Percentiles rank a stretch among this genome's conserved stretches.
Conservation (phyloP, 441 rosid species). For the Arabidopsis hybrid region DNA sequence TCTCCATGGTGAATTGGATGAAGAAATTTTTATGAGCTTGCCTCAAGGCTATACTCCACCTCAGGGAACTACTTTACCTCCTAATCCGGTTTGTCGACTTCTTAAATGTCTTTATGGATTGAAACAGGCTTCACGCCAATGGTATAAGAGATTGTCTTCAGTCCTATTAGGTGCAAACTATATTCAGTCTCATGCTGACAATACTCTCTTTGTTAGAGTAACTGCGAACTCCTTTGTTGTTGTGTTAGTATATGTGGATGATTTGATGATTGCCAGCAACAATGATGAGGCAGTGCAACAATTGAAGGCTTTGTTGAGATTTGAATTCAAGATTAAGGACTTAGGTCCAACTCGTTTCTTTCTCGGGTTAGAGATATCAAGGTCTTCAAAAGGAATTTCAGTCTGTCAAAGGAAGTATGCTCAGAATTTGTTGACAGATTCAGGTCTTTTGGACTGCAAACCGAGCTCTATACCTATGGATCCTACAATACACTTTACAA, state of each 20-base stretch:
- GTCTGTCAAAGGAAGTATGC: not conserved
- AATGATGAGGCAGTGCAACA: not conserved
- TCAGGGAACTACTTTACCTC: not conserved
- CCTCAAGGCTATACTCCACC: not conserved
- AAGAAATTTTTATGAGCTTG: not conserved
- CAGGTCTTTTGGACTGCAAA: accelerated
- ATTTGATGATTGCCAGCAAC: not conserved
- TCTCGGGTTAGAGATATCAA: not conserved
- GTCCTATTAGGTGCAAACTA: not conserved
- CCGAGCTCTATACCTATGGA: not conserved
- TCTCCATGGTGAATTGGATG: not conserved
- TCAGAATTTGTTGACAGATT: not conserved
- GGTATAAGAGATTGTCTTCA: not conserved
- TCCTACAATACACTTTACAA: not conserved
- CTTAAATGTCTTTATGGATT: not conserved
- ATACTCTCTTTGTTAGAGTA: not conserved
- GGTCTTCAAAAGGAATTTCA: not conserved
- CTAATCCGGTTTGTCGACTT: not conserved
- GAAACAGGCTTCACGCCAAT: not conserved
- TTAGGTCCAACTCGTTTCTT: not conserved
- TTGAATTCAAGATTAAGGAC: not conserved
- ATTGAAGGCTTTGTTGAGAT: not conserved
- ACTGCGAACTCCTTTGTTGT: not conserved
- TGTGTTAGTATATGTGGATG: not conserved
- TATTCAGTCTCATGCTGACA: not conserved